Evolutionary conservation across 371 early-diverging fungal genomes (phyloP).

Genomic region (Lichtheimia corymbifera): DNA sequence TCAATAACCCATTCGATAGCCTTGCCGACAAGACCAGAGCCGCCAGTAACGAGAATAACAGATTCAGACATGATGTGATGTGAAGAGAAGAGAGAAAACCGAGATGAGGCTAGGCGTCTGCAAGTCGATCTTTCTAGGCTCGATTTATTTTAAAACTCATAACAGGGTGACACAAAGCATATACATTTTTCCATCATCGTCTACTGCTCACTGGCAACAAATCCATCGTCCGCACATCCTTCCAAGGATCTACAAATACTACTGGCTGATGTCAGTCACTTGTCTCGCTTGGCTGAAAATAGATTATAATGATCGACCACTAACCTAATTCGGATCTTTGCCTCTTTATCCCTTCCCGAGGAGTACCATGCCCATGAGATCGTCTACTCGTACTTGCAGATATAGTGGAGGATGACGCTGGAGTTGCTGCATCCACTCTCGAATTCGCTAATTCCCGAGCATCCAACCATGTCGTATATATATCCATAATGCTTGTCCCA

Average conservation of each 20-base stretch:
- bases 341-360: neutral
- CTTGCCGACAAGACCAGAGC: conserved; percentile 82
- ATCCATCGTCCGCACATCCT: neutral
- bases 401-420: neutral
- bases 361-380: neutral
- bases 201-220: neutral
- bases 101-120: neutral
- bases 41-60: conserved; percentile 76
- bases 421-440: neutral
- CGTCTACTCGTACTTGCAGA: neutral
- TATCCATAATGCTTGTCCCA: conserved; percentile 3
- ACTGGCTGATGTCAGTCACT: neutral
- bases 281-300: neutral
- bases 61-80: conserved; percentile 18
- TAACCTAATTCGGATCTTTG: neutral
- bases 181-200: neutral
- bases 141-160: conserved; percentile 3
- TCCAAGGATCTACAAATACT: neutral
- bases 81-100: conserved; percentile 5
- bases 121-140: neutral
- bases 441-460: neutral
- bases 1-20: conserved; percentile 76
- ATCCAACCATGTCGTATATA: conserved; percentile 7
- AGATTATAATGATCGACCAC: neutral
- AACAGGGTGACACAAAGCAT: neutral